Evolutionary conservation across 192 early-diverging fungal species (phyloP), one percentile per base, ranked within the genome.

Genomic region (Mortierella claussenii): DNA sequence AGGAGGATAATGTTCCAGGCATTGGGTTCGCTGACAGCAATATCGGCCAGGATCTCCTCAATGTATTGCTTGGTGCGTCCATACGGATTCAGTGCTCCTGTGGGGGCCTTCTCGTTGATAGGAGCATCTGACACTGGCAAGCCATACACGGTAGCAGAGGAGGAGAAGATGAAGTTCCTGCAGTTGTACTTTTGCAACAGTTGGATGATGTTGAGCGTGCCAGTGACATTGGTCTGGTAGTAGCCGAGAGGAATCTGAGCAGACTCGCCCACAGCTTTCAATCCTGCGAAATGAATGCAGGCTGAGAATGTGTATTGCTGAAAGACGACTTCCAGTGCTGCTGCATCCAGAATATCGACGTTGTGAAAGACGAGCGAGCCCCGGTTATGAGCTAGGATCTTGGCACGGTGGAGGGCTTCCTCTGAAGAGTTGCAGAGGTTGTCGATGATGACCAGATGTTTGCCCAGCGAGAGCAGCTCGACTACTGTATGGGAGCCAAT

Each of bases 211-310:
- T 86, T 90, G 46, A 97, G 82, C 2, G 95, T 96, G 62, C 94
- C 95, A 8, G 85, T 83, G n/a, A 97, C 88, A 69, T 97, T 97
- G 84, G 93, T 97, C 67, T 94, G 91, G 81, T 94, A 97, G 83
- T 97, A 97, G 18, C 73, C 69, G 7, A 96, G 82, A 13, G 95
- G 95, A 70, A 93, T 87, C 32, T 71, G 69, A 44, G 89, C 86
- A n/a, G 88, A 90, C 65, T 95, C 92, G 17, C 90, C 92, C 2
- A 97, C 95, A 13, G 88, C 90, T 74, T 93, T 95, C 44, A 89
- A 89, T 12, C 92, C 94, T 5, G 90, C 89, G 68, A 97, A 93
- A 68, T 96, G 94, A 82, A 94, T 82, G 18, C 89, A 86, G 50
- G 85, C 76, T 10, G 48, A 63, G 24, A 81, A 75, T 52, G n/a